A percentile compares a stretch with the other conserved stretches of the same genome.
These are phyloP conservation scores for Suhomyces emberorum DNA, from an alignment of 805 yeast genomes.

Conservation along the genomic window DNA sequence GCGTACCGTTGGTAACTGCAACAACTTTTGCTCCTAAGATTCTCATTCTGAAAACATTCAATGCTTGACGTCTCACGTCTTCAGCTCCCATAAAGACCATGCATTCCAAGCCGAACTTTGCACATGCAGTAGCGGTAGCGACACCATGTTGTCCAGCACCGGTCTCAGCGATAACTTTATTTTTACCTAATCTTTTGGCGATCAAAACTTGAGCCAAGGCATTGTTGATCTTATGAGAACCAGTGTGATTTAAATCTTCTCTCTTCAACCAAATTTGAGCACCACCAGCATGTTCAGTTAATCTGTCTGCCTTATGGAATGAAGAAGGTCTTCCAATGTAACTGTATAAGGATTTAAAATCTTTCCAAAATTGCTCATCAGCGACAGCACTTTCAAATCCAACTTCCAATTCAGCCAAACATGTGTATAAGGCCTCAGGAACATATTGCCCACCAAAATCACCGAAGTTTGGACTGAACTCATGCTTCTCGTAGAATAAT, in stretches of 20 bases:
- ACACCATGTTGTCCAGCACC: slow-evolving; percentile 96
- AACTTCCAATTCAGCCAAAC: slow-evolving; percentile 81
- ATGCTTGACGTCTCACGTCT: slow-evolving; percentile 97
- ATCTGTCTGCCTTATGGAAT: slow-evolving; percentile 85
- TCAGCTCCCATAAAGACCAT: slow-evolving; percentile 99
- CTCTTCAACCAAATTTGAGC: slow-evolving; percentile 93
- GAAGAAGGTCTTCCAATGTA: slow-evolving; percentile 97
- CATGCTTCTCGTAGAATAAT: slow-evolving; percentile 54
- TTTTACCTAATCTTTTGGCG: slow-evolving; percentile 77
- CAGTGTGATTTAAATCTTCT: slow-evolving; percentile 91
- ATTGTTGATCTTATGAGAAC: slow-evolving; percentile 83
- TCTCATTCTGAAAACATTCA: slow-evolving; percentile 96
- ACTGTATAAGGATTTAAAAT: slow-evolving; percentile 75
- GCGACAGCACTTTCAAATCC: slow-evolving; percentile 87
- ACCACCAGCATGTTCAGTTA: slow-evolving; percentile 89
- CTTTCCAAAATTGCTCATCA: slow-evolving; percentile 92
- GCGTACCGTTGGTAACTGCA: slow-evolving; percentile 91
- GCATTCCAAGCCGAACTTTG: slow-evolving; percentile 89
- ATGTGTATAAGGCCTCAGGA: slow-evolving; percentile 92
- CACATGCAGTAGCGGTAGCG: slow-evolving; percentile 90
- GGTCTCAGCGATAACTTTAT: slow-evolving; percentile 78
- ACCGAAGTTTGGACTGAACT: slow-evolving; percentile 79
- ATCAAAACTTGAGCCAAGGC: slow-evolving; percentile 79
- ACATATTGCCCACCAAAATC: slow-evolving; percentile 98
- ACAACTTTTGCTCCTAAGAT: slow-evolving; percentile 94